Evolutionary conservation across 805 yeast genomes (phyloP), one percentile per base, ranked within the genome.

Genomic region (Cyberlindnera lachancei): DNA sequence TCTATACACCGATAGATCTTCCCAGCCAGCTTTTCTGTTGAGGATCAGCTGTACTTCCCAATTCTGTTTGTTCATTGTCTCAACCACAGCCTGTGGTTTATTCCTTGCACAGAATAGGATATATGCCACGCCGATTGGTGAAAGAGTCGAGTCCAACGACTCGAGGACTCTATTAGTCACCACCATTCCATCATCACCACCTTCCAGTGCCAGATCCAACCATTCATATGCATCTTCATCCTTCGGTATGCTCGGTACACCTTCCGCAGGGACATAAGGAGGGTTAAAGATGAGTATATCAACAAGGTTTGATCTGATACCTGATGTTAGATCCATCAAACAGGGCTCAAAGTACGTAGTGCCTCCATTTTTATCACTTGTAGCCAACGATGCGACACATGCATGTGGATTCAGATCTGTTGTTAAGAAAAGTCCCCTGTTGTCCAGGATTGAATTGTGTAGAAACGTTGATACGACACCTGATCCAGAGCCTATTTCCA

Each of bases 1-100:
- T 41, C 76, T 66, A 57, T 79, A 75, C 7, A 90, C 79, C 34
- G 84, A 73, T 23, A 92, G 62, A 9, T 81, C 90, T 56, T 92
- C 98, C 96, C 97, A 87, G 0, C 97, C 97, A 1, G 96, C 95
- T 48, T 83, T 84, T 34, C 96, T 66, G 27, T 66, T 65, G 4
- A 75, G 68, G 1, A 85, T 62, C n/a, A 58, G 44, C 3, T 62
- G 59, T 1, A 71, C 73, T 0, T 34, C 33, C 86, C 95, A 90
- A 0, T 67, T 67, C 9, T 52, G 47, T 2, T 42, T 34, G 12
- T 46, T 33, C 76, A 85, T 79, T 3, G 32, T 27, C 7, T 52
- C 44, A 0, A 67, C 68, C 1, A 88, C 83, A 6, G 52, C 38
- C 11, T 70, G 73, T 0, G 97, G 97, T 22, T 77, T 70, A 51